A percentile compares a stretch with the other conserved stretches of the same genome.
These are phyloP conservation scores for Yamadazyma triangularis DNA, from an alignment of 1,139 yeast genomes.

Conservation along the genomic window DNA sequence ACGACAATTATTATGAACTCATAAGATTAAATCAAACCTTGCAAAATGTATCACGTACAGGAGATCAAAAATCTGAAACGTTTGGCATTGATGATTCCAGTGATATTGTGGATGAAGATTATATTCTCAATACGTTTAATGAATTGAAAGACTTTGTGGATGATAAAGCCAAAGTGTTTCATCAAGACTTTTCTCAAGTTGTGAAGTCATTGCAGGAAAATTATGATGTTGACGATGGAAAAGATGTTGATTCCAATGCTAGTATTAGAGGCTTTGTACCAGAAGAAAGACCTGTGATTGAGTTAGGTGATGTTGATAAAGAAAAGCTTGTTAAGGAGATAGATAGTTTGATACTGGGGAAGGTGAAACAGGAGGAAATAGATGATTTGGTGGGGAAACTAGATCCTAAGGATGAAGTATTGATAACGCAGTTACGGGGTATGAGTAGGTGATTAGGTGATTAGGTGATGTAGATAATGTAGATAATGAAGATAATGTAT, in stretches of 20 bases:
- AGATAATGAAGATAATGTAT: too few relatives aligned
- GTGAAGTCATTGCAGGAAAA: slow-evolving; percentile 16
- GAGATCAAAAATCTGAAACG: slow-evolving; percentile 1
- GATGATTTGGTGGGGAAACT: slow-evolving; percentile 13
- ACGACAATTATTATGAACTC: slow-evolving; percentile 43
- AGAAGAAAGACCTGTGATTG: slow-evolving; percentile 1
- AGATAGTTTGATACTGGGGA: slow-evolving; percentile 3
- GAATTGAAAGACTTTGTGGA: slow-evolving; percentile 26
- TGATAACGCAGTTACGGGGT: too few relatives aligned
- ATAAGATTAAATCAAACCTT: slow-evolving; percentile 39
- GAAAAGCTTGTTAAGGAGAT: slow-evolving; percentile 16
- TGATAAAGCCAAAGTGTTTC: slow-evolving; percentile 19
- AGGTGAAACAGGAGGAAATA: slow-evolving; percentile 7
- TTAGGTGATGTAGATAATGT: too few relatives aligned
- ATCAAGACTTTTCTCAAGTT: slow-evolving; percentile 25
- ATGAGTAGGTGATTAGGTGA: too few relatives aligned
- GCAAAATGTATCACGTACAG: slow-evolving; percentile 22
- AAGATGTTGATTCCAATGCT: slow-evolving; percentile 17
- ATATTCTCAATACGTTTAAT: slow-evolving; percentile 22
- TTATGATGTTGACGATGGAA: slow-evolving; percentile 6
- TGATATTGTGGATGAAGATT: slow-evolving; percentile 12
- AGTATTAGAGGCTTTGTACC: slow-evolving; percentile 21
- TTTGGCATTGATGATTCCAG: not conserved
- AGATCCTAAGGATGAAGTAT: slow-evolving; percentile 17
- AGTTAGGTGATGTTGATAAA: slow-evolving; percentile 14